Evolutionary conservation across 352 stramenopile genomes (phyloP).

Genomic region (Pythium plurisporium): DNA sequence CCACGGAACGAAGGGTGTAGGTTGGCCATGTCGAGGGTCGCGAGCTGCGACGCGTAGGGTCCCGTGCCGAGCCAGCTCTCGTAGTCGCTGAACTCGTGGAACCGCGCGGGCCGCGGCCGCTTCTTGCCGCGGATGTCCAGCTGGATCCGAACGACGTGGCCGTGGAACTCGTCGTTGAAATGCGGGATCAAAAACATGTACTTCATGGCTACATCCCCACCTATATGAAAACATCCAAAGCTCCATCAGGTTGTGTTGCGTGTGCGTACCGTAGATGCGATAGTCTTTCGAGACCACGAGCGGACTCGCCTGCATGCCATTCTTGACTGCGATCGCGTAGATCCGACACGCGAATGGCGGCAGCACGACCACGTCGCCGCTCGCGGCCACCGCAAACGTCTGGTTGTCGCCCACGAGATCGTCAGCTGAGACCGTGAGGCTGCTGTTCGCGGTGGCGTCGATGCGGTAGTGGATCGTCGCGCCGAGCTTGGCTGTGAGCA

Average conservation of each 20-base stretch:
- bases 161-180: conserved; percentile 70
- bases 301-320: conserved; percentile 46
- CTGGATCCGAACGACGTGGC: conserved; percentile 53
- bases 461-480: conserved; percentile 64
- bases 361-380: conserved; percentile 44
- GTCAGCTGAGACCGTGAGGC: neutral
- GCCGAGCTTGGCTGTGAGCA: conserved; percentile 50
- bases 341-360: conserved; percentile 54
- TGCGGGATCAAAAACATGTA: conserved; percentile 68
- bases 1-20: conserved; percentile 45
- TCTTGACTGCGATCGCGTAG: conserved; percentile 60
- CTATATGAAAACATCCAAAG: neutral
- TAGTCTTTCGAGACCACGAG: conserved; percentile 49
- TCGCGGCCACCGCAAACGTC: conserved; percentile 29
- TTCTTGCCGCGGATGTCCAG: conserved; percentile 76
- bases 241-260: neutral
- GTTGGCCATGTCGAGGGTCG: conserved; percentile 53
- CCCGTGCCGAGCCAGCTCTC: conserved; percentile 58
- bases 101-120: conserved; percentile 58
- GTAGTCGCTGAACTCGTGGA: conserved; percentile 80
- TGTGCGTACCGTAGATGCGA: conserved; percentile 54
- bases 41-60: conserved; percentile 54
- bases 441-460: conserved; percentile 22
- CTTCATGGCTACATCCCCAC: conserved; percentile 43
- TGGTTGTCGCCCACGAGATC: conserved; percentile 26